These are phyloP conservation scores for Mycena metata DNA, from an alignment of 768 basidiomycete species.

Conservation along the genomic window DNA sequence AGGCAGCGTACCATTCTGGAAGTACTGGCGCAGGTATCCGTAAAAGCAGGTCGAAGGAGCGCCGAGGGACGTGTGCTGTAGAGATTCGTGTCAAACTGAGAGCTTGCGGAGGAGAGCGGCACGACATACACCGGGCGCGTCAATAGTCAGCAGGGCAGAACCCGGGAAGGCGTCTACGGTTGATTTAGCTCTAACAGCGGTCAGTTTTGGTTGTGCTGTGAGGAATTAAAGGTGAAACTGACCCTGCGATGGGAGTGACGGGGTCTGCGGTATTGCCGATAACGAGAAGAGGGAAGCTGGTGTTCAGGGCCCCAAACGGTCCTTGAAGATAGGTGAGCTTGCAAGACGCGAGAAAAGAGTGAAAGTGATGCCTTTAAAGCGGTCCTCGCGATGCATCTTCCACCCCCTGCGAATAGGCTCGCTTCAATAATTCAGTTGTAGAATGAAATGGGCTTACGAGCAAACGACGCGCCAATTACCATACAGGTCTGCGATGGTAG, in stretches of 20 bases:
- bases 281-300: constrained; percentile 14
- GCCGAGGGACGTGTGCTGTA: constrained; percentile 44
- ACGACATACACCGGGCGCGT: constrained; percentile 35
- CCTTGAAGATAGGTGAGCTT: constrained; percentile 69
- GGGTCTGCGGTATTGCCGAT: constrained; percentile 33
- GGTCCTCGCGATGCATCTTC: constrained; percentile 1
- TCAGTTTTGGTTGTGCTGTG: not conserved
- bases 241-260: constrained; percentile 35
- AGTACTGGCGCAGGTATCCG: constrained; percentile 35
- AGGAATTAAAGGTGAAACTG: constrained; percentile 19
- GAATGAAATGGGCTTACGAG: constrained; percentile 2
- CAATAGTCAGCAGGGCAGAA: constrained; percentile 37
- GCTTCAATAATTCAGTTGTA: not conserved
- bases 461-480: constrained; percentile 9
- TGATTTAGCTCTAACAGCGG: constrained; percentile 21
- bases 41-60: constrained; percentile 45
- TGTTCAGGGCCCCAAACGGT: not conserved
- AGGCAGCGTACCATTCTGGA: constrained; percentile 37
- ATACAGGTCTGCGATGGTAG: constrained; percentile 1
- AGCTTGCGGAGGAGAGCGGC: not conserved
- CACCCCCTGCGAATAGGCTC: constrained; percentile 1
- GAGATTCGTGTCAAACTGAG: not conserved
- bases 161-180: constrained; percentile 34
- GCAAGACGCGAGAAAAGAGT: constrained; percentile 51
- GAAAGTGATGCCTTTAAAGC: constrained; percentile 9